A percentile compares a stretch with the other conserved stretches of the same genome.
Conservation (phyloP, 2,329 filamentous ascomycete species). For the Ascochyta lentis region DNA sequence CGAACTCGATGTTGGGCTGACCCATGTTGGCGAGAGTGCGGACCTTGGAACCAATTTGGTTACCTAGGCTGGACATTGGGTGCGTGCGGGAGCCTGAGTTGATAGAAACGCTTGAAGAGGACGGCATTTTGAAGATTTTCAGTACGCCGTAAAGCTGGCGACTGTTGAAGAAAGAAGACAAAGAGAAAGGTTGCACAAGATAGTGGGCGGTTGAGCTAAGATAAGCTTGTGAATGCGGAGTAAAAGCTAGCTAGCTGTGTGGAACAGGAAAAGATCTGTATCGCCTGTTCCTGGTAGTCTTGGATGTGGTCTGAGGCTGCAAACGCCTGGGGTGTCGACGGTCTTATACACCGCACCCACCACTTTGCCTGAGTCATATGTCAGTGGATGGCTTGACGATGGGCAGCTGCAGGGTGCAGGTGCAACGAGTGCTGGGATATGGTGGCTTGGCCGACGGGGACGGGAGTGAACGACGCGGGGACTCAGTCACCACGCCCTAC, state of each 20-base stretch:
- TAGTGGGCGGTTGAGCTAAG: slow-evolving; percentile 13
- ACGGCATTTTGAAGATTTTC: slow-evolving; percentile 28
- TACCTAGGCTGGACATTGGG: slow-evolving; percentile 40
- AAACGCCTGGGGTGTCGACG: slow-evolving; percentile 13
- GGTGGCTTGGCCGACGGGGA: slow-evolving; percentile 14
- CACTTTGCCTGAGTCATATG: slow-evolving; percentile 10
- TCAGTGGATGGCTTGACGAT: slow-evolving; percentile 12
- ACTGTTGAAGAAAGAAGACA: slow-evolving; percentile 14
- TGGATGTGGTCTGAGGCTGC: slow-evolving; percentile 7
- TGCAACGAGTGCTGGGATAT: slow-evolving; percentile 10
- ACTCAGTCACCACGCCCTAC: slow-evolving; percentile 16
- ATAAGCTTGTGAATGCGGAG: slow-evolving; percentile 33
- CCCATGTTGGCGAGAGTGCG: slow-evolving; percentile 41
- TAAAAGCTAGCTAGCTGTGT: slow-evolving; percentile 17
- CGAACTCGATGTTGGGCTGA: slow-evolving; percentile 54
- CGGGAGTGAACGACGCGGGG: slow-evolving; percentile 13
- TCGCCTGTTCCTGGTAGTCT: slow-evolving; percentile 4
- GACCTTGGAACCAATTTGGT: slow-evolving; percentile 45
- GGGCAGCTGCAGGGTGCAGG: slow-evolving; percentile 3
- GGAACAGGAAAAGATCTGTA: slow-evolving; percentile 8
- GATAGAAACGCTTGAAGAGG: slow-evolving; percentile 27
- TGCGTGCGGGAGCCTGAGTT: slow-evolving; percentile 25
- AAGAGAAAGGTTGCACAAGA: slow-evolving; percentile 17
- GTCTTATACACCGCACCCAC: slow-evolving; percentile 12
- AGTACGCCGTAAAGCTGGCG: slow-evolving; percentile 19